These are phyloP conservation scores for Sporothrix luriei DNA, from an alignment of 2,329 filamentous ascomycete genomes.

Conservation along the genomic window DNA sequence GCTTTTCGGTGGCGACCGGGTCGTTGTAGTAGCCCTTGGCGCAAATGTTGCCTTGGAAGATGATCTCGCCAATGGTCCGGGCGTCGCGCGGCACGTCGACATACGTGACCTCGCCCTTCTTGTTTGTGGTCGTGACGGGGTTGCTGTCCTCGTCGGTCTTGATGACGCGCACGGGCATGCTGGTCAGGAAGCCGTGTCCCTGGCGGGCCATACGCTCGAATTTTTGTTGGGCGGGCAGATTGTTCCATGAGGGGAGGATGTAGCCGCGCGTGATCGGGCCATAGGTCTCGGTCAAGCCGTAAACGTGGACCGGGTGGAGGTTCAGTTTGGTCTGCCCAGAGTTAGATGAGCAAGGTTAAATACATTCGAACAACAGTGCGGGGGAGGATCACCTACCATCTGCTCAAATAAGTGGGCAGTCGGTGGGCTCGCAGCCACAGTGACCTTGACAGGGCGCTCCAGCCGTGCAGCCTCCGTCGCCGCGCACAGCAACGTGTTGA, in stretches of 20 bases:
- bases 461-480: slow-evolving; percentile 73
- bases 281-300: slow-evolving; percentile 86
- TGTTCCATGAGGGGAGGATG: slow-evolving; percentile 80
- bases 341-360: neutral
- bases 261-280: slow-evolving; percentile 96
- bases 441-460: slow-evolving; percentile 74
- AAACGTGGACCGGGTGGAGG: slow-evolving; percentile 87
- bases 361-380: neutral
- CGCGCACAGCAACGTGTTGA: slow-evolving; percentile 89
- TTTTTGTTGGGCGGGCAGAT: slow-evolving; percentile 70
- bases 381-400: slow-evolving; percentile 63
- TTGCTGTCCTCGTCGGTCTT: slow-evolving; percentile 67
- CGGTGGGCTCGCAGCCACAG: slow-evolving; percentile 89
- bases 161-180: slow-evolving; percentile 77
- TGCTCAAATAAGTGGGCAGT: slow-evolving; percentile 88
- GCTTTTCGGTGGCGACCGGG: slow-evolving; percentile 76
- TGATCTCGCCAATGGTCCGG: slow-evolving; percentile 57
- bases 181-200: slow-evolving; percentile 87
- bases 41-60: slow-evolving; percentile 90
- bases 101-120: slow-evolving; percentile 47
- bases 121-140: neutral
- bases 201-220: slow-evolving; percentile 91
- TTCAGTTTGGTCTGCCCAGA: slow-evolving; percentile 60
- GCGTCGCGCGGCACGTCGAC: slow-evolving; percentile 56
- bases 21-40: slow-evolving; percentile 92